Conservation (phyloP, 805 yeast genomes). For the Teunomyces stri region DNA sequence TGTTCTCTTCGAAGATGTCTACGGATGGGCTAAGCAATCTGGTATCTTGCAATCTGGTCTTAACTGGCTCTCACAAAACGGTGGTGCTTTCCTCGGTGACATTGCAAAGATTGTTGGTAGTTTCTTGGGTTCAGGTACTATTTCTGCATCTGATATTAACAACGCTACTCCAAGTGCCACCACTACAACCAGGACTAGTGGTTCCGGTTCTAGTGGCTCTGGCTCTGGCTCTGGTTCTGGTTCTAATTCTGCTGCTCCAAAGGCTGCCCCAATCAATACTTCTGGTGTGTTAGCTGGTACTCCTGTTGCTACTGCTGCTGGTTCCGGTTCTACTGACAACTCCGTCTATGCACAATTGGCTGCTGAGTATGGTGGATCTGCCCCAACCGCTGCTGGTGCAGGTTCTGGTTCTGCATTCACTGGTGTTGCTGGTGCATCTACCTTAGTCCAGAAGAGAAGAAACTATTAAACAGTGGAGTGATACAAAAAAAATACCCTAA, state of each 20-base stretch:
- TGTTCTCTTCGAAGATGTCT: conserved; percentile 33
- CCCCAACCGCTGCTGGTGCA: background rate
- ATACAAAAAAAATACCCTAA: conserved; percentile 1
- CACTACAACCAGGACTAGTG: conserved; percentile 10
- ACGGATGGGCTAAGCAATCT: conserved; percentile 34
- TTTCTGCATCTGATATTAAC: conserved; percentile 14
- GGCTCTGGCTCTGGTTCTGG: conserved; percentile 10
- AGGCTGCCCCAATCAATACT: conserved; percentile 6
- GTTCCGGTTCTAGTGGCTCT: conserved; percentile 13
- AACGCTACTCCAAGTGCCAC: conserved; percentile 18
- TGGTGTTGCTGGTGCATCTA: conserved; percentile 5
- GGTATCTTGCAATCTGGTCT: conserved; percentile 32
- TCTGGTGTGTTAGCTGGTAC: conserved; percentile 9
- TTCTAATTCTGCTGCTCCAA: conserved; percentile 9
- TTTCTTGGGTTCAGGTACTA: conserved; percentile 23
- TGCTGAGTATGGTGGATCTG: conserved; percentile 10
- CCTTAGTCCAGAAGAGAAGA: conserved; percentile 12
- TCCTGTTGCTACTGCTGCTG: conserved; percentile 10
- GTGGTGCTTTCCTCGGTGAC: conserved; percentile 22
- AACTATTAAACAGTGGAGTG: conserved; percentile 10
- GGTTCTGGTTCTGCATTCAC: conserved; percentile 1
- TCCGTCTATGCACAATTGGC: conserved; percentile 11
- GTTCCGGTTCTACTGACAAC: conserved; percentile 3
- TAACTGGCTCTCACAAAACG: conserved; percentile 22
- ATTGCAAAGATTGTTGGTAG: conserved; percentile 28